Evolutionary conservation across 116 monocot species (phyloP).

Genomic region (Phalaenopsis hybrid): DNA sequence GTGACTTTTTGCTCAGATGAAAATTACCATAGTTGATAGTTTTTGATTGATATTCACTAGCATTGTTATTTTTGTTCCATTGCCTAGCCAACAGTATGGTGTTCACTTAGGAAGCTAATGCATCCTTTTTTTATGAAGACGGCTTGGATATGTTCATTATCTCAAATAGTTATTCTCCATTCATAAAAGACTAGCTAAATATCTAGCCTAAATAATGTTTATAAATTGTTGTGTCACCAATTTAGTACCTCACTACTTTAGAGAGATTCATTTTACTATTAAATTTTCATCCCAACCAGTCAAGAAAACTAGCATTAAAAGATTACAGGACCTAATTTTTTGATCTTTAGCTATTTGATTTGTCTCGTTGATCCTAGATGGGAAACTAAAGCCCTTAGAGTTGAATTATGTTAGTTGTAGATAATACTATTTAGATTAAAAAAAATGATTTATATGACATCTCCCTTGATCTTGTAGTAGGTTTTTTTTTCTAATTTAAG

Average conservation of each 20-base stretch:
- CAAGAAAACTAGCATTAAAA: too few species aligned
- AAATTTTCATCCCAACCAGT: too few species aligned
- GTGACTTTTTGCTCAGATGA: background rate
- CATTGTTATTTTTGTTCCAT: background rate
- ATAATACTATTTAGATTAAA: too few species aligned
- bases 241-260: background rate
- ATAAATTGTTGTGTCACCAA: background rate
- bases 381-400: too few species aligned
- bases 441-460: too few species aligned
- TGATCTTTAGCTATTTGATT: too few species aligned
- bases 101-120: background rate
- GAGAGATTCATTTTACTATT: background rate
- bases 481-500: too few species aligned
- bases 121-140: background rate
- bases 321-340: too few species aligned
- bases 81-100: background rate
- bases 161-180: background rate
- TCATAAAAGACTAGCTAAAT: background rate
- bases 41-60: background rate
- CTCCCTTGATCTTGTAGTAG: too few species aligned
- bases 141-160: background rate
- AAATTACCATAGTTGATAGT: background rate
- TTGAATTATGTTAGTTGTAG: too few species aligned
- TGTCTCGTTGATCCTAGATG: too few species aligned
- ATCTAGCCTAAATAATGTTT: background rate